Evolutionary conservation across 768 basidiomycete genomes (phyloP).

Genomic region (Tylopilus plumbeoviolaceoides): DNA sequence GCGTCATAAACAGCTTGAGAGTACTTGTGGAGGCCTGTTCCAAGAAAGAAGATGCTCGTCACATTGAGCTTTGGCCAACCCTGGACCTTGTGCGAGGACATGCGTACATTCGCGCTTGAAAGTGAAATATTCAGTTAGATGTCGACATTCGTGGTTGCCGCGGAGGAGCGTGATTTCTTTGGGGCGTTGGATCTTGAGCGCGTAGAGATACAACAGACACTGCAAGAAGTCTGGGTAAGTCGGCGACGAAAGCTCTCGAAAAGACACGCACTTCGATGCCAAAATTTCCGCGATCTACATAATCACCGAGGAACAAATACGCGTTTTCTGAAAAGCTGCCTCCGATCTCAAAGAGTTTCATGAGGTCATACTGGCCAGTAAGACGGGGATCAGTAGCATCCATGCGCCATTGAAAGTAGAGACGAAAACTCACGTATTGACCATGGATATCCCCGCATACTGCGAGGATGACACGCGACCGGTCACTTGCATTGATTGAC

Average conservation of each 20-base stretch:
- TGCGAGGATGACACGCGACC: slow-evolving; percentile 28
- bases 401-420: slow-evolving; percentile 48
- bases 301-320: slow-evolving; percentile 95
- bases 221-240: slow-evolving; percentile 16
- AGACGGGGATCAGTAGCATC: slow-evolving; percentile 1
- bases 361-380: slow-evolving; percentile 80
- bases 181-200: slow-evolving; percentile 89
- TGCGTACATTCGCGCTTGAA: slow-evolving; percentile 93
- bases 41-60: slow-evolving; percentile 9
- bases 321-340: slow-evolving; percentile 78
- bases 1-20: slow-evolving; percentile 75
- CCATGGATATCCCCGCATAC: slow-evolving; percentile 98
- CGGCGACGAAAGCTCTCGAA: not conserved
- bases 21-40: slow-evolving; percentile 26
- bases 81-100: slow-evolving; percentile 3
- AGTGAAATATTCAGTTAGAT: slow-evolving; percentile 96
- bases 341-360: slow-evolving; percentile 97
- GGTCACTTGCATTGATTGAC: slow-evolving; percentile 1
- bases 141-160: slow-evolving; percentile 96
- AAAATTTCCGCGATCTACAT: slow-evolving; percentile 95
- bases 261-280: slow-evolving; percentile 56
- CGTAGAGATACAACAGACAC: slow-evolving; percentile 92
- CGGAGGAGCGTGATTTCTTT: slow-evolving; percentile 78
- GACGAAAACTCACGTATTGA: slow-evolving; percentile 78
- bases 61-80: slow-evolving; percentile 6